phyloP scores from a whole-genome alignment of 257 asterid species.

The Verbascum thapsus region DNA sequence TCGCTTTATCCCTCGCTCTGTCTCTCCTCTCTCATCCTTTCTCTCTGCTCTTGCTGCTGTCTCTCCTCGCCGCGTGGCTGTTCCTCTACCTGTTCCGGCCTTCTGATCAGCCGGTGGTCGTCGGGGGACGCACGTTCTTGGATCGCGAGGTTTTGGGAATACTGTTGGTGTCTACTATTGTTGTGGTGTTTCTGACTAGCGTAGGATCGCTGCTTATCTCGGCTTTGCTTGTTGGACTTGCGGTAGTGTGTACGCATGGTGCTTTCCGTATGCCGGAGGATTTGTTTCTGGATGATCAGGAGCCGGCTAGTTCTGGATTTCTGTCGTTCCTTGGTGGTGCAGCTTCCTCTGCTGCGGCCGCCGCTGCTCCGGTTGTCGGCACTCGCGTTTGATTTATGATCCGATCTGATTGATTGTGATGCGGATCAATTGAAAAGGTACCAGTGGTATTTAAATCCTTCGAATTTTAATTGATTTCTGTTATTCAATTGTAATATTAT shows the following conservation, averaged over 20 bases:
- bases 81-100: constrained; percentile 71
- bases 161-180: constrained; percentile 59
- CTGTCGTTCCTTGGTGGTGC: constrained; percentile 80
- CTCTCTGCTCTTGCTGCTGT: constrained; percentile 63
- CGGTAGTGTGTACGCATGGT: constrained; percentile 70
- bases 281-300: constrained; percentile 81
- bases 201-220: constrained; percentile 83
- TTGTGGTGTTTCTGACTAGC: constrained; percentile 78
- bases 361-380: constrained; percentile 68
- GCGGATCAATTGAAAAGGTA: constrained; percentile 32
- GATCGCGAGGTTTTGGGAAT: constrained; percentile 69
- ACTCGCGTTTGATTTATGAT: constrained; percentile 53
- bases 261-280: constrained; percentile 88
- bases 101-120: constrained; percentile 70
- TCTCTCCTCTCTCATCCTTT: constrained; percentile 83
- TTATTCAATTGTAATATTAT: constrained; percentile 32
- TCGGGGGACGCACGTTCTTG: constrained; percentile 72
- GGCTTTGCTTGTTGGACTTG: constrained; percentile 68
- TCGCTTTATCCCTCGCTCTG: constrained; percentile 65
- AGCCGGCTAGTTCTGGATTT: constrained; percentile 61
- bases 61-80: constrained; percentile 74
- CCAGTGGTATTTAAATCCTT: not conserved
- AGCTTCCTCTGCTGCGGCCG: constrained; percentile 71
- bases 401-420: constrained; percentile 25
- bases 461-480: constrained; percentile 7